A percentile compares a stretch with the other conserved stretches of the same genome.
Conservation (phyloP, 306 rosid species). For the Sechiopsis laciniata region DNA sequence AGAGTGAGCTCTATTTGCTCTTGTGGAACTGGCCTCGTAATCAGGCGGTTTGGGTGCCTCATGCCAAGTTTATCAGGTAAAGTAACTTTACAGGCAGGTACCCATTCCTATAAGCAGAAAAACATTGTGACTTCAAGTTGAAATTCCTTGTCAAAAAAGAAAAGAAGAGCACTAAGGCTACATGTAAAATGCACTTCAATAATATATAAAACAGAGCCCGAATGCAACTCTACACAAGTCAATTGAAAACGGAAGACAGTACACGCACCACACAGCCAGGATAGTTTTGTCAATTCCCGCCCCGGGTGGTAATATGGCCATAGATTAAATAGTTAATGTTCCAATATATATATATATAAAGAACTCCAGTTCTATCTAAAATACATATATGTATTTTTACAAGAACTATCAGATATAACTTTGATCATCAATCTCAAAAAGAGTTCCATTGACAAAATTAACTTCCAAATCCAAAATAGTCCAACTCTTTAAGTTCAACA, state of each 20-base stretch:
- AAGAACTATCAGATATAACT: neutral
- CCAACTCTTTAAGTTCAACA: constrained; percentile 25
- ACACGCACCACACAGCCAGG: neutral
- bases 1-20: constrained; percentile 42
- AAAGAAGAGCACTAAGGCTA: neutral
- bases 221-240: neutral
- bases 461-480: neutral
- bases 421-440: neutral
- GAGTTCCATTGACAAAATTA: neutral
- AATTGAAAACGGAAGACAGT: neutral
- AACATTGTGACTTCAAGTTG: neutral
- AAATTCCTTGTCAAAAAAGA: constrained; percentile 7
- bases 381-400: too few relatives aligned
- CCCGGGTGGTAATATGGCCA: neutral
- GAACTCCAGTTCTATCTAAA: neutral
- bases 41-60: constrained; percentile 65
- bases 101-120: constrained; percentile 68
- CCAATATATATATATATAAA: neutral
- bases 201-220: neutral
- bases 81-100: constrained; percentile 71
- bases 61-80: constrained; percentile 81
- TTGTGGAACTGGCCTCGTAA: constrained; percentile 59
- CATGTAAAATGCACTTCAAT: constrained; percentile 1
- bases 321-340: neutral
- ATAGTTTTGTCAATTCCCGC: neutral